These are phyloP conservation scores for Calocybe indica DNA, from an alignment of 768 basidiomycete genomes.

Conservation along the genomic window DNA sequence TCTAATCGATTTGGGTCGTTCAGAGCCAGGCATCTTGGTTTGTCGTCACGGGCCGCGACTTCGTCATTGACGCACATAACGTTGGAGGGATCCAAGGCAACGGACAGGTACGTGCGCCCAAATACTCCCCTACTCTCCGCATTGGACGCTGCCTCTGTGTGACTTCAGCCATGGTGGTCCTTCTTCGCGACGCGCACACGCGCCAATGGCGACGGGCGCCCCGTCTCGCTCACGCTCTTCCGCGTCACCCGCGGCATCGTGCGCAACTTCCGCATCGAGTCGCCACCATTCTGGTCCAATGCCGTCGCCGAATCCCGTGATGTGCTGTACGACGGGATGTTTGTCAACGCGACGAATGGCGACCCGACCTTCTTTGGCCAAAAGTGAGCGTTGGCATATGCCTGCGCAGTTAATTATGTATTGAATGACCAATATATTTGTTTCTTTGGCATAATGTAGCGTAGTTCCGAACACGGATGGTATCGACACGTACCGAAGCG, in stretches of 20 bases:
- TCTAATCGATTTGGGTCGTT: not conserved
- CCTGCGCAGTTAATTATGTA: not conserved
- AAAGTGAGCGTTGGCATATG: slow-evolving; percentile 29
- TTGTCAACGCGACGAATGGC: slow-evolving; percentile 48
- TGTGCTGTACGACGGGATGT: slow-evolving; percentile 51
- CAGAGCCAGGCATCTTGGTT: slow-evolving; percentile 63
- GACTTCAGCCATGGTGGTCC: slow-evolving; percentile 45
- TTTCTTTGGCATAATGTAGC: slow-evolving; percentile 16
- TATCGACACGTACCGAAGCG: slow-evolving; percentile 50
- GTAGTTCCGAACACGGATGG: slow-evolving; percentile 60
- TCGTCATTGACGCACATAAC: slow-evolving; percentile 24
- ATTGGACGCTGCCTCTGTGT: not conserved
- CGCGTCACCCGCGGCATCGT: slow-evolving; percentile 37
- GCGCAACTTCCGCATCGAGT: slow-evolving; percentile 42
- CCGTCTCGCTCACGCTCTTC: slow-evolving; percentile 47
- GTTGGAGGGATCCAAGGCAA: slow-evolving; percentile 59
- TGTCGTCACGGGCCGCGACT: slow-evolving; percentile 50
- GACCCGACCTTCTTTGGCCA: slow-evolving; percentile 42
- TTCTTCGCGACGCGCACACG: slow-evolving; percentile 40
- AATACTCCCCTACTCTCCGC: not conserved
- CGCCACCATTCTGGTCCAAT: slow-evolving; percentile 59
- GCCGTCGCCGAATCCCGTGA: slow-evolving; percentile 41
- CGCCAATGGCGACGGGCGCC: slow-evolving; percentile 51
- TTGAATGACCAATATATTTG: not conserved
- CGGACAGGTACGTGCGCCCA: slow-evolving; percentile 33